Base-by-base conservation (phyloP, 2,329 filamentous ascomycete species). In the Sclerotinia spermophila region DNA sequence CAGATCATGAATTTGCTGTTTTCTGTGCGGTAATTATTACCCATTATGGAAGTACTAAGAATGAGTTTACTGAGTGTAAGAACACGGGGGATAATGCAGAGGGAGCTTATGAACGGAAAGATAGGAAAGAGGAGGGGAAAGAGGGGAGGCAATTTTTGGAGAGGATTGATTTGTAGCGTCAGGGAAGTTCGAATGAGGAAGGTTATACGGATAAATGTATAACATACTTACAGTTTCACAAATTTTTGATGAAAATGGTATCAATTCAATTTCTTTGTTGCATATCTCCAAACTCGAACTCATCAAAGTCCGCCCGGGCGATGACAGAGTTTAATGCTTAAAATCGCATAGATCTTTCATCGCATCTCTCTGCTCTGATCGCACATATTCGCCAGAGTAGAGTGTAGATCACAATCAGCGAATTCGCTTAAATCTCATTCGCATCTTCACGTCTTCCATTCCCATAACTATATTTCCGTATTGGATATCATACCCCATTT, bases 1-100 rank as follows among this genome's bases (percentile, higher is more conserved):
- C 72, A 0, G 78, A 79, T 71, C 78, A 78, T 53, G 30, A 62
- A 35, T 74, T 71, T 55, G 78, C 77, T 0, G 71, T 78, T 11
- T 79, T 77, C 71, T 79, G 78, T 67, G 78, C 76, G 2, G 73
- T 77, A 10, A 75, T 79, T 38, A 75, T 79, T 38, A 79, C 77
- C 24, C 78, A 79, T 71, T 74, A 78, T 67, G 78, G 76, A 24
- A 74, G 74, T 38, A 74, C 40, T 27, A 76, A 75, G 55, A 76
- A 79, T 71, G 76, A 76, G 15, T 79, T 79, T 42, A 75, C 75
- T 24, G 77, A 78, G 69, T 79, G 78, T 66, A 71, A 68, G 68
- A 75, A 77, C 72, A 75, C 77, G 59, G 73, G 70, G 5, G 56
- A 72, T 24, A 72, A 73, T 65, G 38, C 56, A 21, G 71, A 74